Evolutionary conservation across 495 filamentous ascomycete species (phyloP).

Genomic region (Paragyromitra xinjiangensis): DNA sequence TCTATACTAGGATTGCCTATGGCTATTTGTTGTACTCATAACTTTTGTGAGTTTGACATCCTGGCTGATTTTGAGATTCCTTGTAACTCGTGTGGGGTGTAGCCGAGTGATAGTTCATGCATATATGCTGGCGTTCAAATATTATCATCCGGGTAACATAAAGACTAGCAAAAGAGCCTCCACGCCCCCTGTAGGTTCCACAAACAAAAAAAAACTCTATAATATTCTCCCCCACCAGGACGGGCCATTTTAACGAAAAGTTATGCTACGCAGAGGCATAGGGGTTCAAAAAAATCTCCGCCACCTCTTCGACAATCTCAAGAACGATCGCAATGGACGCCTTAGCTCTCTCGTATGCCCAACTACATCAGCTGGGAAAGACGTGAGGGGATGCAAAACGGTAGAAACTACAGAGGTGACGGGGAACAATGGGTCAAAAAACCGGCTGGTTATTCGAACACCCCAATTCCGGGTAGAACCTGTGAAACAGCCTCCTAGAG

Average conservation of each 20-base stretch:
- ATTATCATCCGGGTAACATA: slow-evolving; percentile 20
- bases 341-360: slow-evolving; percentile 2
- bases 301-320: slow-evolving; percentile 48
- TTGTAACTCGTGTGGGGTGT: too few species aligned
- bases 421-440: background rate
- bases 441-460: background rate
- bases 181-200: background rate
- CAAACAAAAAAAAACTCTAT: slow-evolving; percentile 2
- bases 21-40: too few species aligned
- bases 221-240: slow-evolving; percentile 10
- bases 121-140: too few species aligned
- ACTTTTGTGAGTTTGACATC: too few species aligned
- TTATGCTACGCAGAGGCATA: slow-evolving; percentile 48
- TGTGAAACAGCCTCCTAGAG: background rate
- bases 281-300: slow-evolving; percentile 45
- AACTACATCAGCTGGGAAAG: background rate
- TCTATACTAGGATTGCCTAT: too few species aligned
- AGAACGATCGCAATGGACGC: slow-evolving; percentile 32
- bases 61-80: too few species aligned
- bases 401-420: background rate
- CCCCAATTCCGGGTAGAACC: background rate
- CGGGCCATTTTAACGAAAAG: slow-evolving; percentile 14
- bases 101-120: background rate
- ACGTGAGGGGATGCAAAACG: background rate
- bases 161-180: too few species aligned